Evolutionary conservation across 331 rosid species (phyloP).

Genomic region (Malus hybrid): DNA sequence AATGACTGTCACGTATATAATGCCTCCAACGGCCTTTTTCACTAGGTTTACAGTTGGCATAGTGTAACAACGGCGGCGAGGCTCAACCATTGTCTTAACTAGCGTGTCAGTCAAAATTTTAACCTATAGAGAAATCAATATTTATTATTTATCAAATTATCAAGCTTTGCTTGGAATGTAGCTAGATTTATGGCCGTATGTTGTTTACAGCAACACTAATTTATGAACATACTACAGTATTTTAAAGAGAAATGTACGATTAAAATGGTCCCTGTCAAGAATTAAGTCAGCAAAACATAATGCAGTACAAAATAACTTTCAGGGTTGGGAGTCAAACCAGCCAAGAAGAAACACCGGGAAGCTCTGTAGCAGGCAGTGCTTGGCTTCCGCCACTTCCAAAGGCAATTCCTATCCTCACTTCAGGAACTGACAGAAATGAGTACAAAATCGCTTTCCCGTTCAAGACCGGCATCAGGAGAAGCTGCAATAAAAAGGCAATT

Average conservation of each 20-base stretch:
- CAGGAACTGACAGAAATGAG: slow-evolving; percentile 79
- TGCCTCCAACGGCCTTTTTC: slow-evolving; percentile 83
- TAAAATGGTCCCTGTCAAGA: background rate
- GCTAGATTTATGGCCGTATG: background rate
- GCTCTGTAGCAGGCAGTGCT: slow-evolving; percentile 87
- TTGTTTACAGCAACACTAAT: background rate
- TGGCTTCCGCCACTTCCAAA: slow-evolving; percentile 99
- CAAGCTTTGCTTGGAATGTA: background rate
- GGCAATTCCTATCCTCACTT: slow-evolving; percentile 87
- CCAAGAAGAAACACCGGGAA: slow-evolving; percentile 93
- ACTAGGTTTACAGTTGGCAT: slow-evolving; percentile 70
- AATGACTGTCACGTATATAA: slow-evolving; percentile 62
- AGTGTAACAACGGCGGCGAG: slow-evolving; percentile 81
- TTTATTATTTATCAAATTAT: slow-evolving; percentile 12
- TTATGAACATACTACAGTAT: background rate
- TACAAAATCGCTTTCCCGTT: slow-evolving; percentile 73
- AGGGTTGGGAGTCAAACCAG: slow-evolving; percentile 51
- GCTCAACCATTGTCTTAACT: slow-evolving; percentile 91
- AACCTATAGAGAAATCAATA: slow-evolving; percentile 37
- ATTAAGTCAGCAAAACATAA: slow-evolving; percentile 1
- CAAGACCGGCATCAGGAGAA: slow-evolving; percentile 63
- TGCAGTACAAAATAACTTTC: background rate
- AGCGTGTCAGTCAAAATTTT: slow-evolving; percentile 69
- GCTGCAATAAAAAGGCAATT: slow-evolving; percentile 42
- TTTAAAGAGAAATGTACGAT: background rate